These are phyloP conservation scores for Lactarius deliciosus DNA, from an alignment of 768 basidiomycete genomes.

Conservation along the genomic window DNA sequence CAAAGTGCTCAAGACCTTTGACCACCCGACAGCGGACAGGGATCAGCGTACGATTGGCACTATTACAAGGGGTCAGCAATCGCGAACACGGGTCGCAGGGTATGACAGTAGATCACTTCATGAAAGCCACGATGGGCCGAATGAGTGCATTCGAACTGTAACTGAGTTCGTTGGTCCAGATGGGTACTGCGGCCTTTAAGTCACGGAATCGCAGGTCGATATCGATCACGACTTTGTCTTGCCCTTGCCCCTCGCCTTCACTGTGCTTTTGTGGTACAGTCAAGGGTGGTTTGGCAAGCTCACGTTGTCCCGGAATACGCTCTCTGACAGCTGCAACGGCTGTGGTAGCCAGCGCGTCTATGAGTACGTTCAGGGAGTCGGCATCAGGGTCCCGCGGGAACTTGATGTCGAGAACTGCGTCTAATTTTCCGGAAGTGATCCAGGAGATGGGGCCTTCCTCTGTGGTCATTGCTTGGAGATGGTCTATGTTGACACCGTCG, in stretches of 20 bases:
- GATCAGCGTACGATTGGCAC: constrained; percentile 89
- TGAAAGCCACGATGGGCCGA: constrained; percentile 95
- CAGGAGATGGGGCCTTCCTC: constrained; percentile 90
- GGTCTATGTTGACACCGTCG: constrained; percentile 95
- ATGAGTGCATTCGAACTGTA: constrained; percentile 92
- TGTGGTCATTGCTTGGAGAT: constrained; percentile 81
- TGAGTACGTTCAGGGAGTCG: constrained; percentile 78
- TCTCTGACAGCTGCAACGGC: constrained; percentile 53
- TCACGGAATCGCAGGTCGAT: constrained; percentile 95
- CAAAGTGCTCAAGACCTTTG: constrained; percentile 82
- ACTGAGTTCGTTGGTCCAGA: constrained; percentile 85
- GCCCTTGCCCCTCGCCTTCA: constrained; percentile 38
- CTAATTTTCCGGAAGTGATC: constrained; percentile 96
- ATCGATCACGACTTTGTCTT: constrained; percentile 71
- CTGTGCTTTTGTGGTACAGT: constrained; percentile 59
- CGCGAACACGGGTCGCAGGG: neutral
- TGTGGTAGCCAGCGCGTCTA: constrained; percentile 77
- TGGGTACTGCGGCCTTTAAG: constrained; percentile 90
- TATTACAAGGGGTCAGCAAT: constrained; percentile 37
- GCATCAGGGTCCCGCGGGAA: constrained; percentile 82
- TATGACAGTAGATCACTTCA: constrained; percentile 61
- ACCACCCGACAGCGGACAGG: constrained; percentile 91
- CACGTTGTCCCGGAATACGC: constrained; percentile 82
- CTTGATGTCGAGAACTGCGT: constrained; percentile 96
- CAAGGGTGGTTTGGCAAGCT: constrained; percentile 83